Base-by-base conservation (phyloP, 2,329 filamentous ascomycete genomes). In the Nectriaceae sp. region DNA sequence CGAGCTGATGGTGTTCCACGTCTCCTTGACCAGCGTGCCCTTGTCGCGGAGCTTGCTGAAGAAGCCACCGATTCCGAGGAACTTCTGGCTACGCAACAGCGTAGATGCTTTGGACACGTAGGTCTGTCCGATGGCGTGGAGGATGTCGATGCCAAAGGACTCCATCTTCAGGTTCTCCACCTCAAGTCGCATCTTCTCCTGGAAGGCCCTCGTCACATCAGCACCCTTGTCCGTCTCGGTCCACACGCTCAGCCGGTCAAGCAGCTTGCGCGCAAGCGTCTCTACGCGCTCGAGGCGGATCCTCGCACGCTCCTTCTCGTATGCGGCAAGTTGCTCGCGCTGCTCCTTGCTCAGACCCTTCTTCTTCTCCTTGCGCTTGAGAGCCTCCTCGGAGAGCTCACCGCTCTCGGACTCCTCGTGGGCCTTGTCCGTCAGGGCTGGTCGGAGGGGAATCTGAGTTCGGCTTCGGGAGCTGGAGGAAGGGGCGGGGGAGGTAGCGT, bases 111-210 rank as follows among this genome's bases (percentile, higher is more conserved):
- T 97, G 68, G 85, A 84, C 21, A 94, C 73, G 70, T 99, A 99
- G 4, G 90, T 96, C 59, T 88, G 80, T 15, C 94, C 94, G 62
- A 99, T 95, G 39, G 94, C 92, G 70, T 97, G 93, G 41, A 97
- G 78, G 60, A 97, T 97, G 55, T 99, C 94, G 36, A 99, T 79
- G 43, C 94, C 94, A 62, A 99, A 99, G 0, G 89, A 95, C 74
- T 99, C 94, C 90, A 99, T 99, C 79, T 97, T 99, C 61, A 99
- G 78, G 66, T 97, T 96, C 75, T 99, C 94, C 21, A 96, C 90
- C 73, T 99, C 94, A 35, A 97, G 84, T 35, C 87, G 83, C 59
- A 89, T 97, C 82, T 99, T 97, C 68, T 93, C 90, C 68, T 92
- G 87, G 76, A 97, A 99, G 0, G 94, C 89, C 49, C 75, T 76